Percentiles rank a stretch among this genome's conserved stretches.
phyloP scores from a whole-genome alignment of 352 stramenopile genomes.

The Blastocystis hominis region DNA sequence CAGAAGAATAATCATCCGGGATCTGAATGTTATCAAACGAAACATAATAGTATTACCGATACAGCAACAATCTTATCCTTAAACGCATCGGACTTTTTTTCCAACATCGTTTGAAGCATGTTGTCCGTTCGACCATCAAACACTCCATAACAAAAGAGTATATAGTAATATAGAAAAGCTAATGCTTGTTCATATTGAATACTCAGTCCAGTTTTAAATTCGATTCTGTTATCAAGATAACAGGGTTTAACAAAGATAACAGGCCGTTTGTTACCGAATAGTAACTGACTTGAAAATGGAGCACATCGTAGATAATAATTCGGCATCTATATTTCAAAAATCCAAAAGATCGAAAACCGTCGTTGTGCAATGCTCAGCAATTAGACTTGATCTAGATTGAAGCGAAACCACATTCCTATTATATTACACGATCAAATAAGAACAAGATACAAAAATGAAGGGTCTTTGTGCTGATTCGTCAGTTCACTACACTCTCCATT shows the following conservation, averaged over 20 bases:
- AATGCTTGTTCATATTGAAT: background rate
- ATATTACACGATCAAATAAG: background rate
- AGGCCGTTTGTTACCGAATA: too few species aligned
- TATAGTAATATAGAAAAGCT: background rate
- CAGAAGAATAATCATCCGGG: background rate
- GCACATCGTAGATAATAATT: too few species aligned
- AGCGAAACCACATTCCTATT: background rate
- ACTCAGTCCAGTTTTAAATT: background rate
- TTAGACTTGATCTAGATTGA: background rate
- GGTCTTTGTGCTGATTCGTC: background rate
- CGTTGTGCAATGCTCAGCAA: background rate
- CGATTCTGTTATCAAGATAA: background rate
- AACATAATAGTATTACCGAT: background rate
- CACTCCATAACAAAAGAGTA: background rate
- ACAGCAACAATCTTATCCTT: background rate
- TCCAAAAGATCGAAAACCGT: background rate
- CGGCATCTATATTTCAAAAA: too few species aligned
- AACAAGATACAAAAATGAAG: background rate
- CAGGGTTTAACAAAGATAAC: too few species aligned
- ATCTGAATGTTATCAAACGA: background rate
- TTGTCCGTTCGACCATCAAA: background rate
- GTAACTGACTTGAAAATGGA: too few species aligned
- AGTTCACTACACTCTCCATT: background rate
- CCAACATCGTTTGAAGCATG: background rate
- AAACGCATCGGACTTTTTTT: background rate